Evolutionary conservation across 2,329 filamentous ascomycete genomes (phyloP).

Genomic region (Gaeumannomyces tritici): DNA sequence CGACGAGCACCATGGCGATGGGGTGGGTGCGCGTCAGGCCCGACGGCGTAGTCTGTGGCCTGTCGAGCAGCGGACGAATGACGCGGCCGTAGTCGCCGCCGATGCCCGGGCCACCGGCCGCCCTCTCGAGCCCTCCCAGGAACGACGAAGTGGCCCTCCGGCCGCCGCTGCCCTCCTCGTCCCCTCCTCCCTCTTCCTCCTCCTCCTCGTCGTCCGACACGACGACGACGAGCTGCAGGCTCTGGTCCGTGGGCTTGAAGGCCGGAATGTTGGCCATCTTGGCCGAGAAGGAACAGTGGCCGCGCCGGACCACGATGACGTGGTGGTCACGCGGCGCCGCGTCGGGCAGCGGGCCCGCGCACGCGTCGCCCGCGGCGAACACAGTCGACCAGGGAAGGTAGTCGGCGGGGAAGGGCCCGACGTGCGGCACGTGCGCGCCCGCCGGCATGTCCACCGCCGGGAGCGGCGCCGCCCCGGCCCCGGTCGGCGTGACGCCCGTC

Average conservation of each 20-base stretch:
- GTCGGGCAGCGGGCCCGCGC: conserved; percentile 47
- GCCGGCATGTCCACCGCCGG: conserved; percentile 30
- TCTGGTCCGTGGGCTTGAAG: conserved; percentile 49
- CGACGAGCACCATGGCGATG: conserved; percentile 76
- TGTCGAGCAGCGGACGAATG: conserved; percentile 62
- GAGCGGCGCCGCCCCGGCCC: conserved; percentile 39
- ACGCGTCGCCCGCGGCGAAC: conserved; percentile 62
- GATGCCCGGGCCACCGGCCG: conserved; percentile 10
- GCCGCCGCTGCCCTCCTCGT: conserved; percentile 17
- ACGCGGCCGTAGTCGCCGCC: conserved; percentile 19
- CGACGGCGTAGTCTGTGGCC: conserved; percentile 58
- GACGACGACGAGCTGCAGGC: conserved; percentile 74
- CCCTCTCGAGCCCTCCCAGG: conserved; percentile 10
- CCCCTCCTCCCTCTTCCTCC: conserved; percentile 12
- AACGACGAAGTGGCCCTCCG: neutral
- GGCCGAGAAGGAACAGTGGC: conserved; percentile 72
- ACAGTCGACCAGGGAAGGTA: conserved; percentile 59
- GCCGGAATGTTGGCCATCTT: conserved; percentile 82
- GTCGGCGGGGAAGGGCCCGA: conserved; percentile 22
- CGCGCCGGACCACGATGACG: conserved; percentile 72
- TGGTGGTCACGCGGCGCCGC: conserved; percentile 50
- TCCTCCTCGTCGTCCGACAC: conserved; percentile 50
- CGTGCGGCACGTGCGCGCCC: conserved; percentile 18
- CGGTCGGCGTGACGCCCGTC: conserved; percentile 23
- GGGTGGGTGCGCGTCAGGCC: conserved; percentile 62